Conservation (phyloP, 305 asterid genomes). For the Fraxinus velutina region DNA sequence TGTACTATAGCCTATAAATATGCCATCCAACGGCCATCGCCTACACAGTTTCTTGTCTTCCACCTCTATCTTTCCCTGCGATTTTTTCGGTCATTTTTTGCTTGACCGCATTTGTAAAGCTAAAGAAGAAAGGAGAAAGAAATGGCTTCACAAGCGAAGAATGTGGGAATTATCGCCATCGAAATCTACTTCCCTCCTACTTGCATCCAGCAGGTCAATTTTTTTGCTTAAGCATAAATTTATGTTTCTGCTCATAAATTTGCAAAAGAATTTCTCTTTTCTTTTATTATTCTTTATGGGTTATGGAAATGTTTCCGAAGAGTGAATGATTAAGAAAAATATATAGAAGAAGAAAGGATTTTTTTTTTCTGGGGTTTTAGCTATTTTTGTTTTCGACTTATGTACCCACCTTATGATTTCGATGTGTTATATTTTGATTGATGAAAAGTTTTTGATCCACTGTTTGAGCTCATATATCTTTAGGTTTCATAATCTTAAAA, state of each 20-base stretch:
- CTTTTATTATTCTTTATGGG: slow-evolving; percentile 15
- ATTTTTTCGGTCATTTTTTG: background rate
- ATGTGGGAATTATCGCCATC: slow-evolving; percentile 94
- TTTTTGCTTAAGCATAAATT: background rate
- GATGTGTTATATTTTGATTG: slow-evolving; percentile 15
- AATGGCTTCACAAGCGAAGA: slow-evolving; percentile 60
- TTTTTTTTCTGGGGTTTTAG: background rate
- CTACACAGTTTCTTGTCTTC: background rate
- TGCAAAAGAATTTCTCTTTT: background rate
- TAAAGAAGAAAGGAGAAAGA: slow-evolving; percentile 18
- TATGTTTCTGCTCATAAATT: background rate
- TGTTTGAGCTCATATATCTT: background rate
- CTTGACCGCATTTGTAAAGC: slow-evolving; percentile 10
- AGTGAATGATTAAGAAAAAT: slow-evolving; percentile 5
- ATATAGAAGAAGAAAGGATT: background rate
- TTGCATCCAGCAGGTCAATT: slow-evolving; percentile 89
- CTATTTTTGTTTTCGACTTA: background rate
- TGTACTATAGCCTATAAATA: slow-evolving; percentile 22
- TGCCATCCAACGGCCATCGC: slow-evolving; percentile 11
- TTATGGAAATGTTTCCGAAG: background rate
- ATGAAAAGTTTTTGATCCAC: background rate
- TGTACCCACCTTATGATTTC: slow-evolving; percentile 27
- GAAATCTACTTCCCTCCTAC: slow-evolving; percentile 94
- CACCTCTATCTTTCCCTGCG: background rate
- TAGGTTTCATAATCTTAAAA: background rate